These are phyloP conservation scores for Choiromyces venosus DNA, from an alignment of 495 filamentous ascomycete genomes.

Conservation along the genomic window DNA sequence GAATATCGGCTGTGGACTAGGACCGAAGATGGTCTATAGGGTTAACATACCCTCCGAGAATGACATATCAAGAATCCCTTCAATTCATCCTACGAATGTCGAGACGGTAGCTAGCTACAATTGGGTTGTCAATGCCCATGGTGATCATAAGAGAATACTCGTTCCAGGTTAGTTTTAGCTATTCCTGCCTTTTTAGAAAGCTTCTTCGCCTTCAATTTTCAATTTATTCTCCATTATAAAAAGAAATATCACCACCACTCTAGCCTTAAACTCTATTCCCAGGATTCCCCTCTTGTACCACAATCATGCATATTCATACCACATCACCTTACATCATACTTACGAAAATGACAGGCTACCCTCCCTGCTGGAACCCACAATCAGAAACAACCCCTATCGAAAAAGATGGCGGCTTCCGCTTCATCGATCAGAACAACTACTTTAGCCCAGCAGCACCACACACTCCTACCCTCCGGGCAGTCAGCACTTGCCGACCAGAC, in stretches of 20 bases:
- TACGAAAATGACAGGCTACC: constrained; percentile 19
- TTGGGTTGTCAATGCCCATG: constrained; percentile 29
- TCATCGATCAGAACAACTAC: constrained; percentile 35
- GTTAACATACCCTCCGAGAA: constrained; percentile 9
- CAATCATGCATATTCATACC: not conserved
- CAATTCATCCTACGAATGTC: constrained; percentile 19
- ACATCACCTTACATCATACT: not conserved
- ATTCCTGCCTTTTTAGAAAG: not conserved
- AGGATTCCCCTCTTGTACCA: not conserved
- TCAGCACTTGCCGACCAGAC: constrained; percentile 21
- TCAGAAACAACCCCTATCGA: not conserved
- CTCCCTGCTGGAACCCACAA: constrained; percentile 28
- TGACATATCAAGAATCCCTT: constrained; percentile 13
- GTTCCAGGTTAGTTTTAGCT: constrained; percentile 21
- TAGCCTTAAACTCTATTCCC: not conserved
- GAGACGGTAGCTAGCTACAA: constrained; percentile 25
- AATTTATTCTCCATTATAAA: not conserved
- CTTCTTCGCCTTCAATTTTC: not conserved
- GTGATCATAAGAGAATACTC: constrained; percentile 24
- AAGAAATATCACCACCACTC: not conserved
- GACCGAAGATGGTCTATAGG: not conserved
- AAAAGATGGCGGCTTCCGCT: constrained; percentile 23
- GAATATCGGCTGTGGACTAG: constrained; percentile 11
- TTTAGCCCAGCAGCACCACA: constrained; percentile 26
- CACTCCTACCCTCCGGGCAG: constrained; percentile 25